Evolutionary conservation across 164 flowering plant species (phyloP), one percentile per base, ranked within the genome.

Genomic region (Santalum album): DNA sequence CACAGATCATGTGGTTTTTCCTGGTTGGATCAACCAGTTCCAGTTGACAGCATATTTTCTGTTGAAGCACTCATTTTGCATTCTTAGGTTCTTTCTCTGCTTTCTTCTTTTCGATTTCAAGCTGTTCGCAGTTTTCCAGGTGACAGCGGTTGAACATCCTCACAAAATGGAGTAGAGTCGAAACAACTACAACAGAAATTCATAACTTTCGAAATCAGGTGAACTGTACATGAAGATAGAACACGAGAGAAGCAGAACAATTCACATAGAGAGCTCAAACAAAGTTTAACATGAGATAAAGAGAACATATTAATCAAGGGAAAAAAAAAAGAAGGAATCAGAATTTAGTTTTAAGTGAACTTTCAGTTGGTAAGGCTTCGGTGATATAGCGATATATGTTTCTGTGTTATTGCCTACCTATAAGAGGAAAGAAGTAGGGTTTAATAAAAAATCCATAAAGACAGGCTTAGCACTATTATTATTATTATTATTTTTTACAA

Each of bases 111-210:
- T 92, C 95, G 36, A 72, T 62, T 72, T 87, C 96, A 46, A 69
- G 62, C 67, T 87, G 91, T 71, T 82, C 89, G 78, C 80, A 69
- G 74, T 89, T 92, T 47, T 92, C 94, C 12, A 84, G 84, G 43
- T 82, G 91, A 23, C 96, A 83, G 60, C 69, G 61, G 55, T 56
- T 73, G 63, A 89, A 89, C 84, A 80, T 76, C 54, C 78, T 78
- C 66, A 74, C 76, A 63, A 92, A 92, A 67, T 79, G 82, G 35
- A 72, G 66, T 19, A 92, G 69, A 14, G 96, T 92, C 38, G 96
- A 72, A 39, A 83, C 72, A 66, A 89, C 98, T 92, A 81, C 68
- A 72, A 27, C 49, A 58, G 20, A 2, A 36, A 24, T 24, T 20
- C 34, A n/a, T 21, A 21, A 17, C 6, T 17, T 18, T 2, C 4